These are phyloP conservation scores for Filobasidium floriforme DNA, from an alignment of 768 basidiomycete species.

Conservation along the genomic window DNA sequence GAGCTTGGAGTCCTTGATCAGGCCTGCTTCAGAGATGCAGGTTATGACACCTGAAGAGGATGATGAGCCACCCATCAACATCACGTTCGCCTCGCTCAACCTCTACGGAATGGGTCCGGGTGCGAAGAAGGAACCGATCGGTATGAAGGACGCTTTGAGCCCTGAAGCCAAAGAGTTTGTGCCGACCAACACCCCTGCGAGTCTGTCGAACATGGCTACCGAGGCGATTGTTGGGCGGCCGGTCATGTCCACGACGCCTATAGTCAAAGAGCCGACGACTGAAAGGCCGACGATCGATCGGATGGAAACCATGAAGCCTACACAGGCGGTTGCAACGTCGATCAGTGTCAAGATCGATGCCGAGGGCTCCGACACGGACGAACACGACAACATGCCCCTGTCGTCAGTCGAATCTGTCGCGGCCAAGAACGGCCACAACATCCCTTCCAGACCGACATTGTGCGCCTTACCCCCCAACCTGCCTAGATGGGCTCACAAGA, in stretches of 20 bases:
- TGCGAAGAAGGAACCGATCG: neutral
- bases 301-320: neutral
- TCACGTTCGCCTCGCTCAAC: constrained; percentile 5
- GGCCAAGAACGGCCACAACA: neutral
- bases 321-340: neutral
- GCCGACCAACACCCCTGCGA: neutral
- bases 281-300: neutral
- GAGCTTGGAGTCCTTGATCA: neutral
- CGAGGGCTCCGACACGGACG: neutral
- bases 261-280: neutral
- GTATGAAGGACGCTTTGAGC: neutral
- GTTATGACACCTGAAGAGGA: constrained; percentile 2
- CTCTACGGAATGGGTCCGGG: neutral
- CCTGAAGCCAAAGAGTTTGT: constrained; percentile 2
- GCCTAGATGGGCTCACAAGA: neutral
- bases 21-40: neutral
- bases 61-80: constrained; percentile 2
- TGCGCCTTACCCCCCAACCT: constrained; percentile 14
- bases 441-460: constrained; percentile 8
- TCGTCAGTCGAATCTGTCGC: constrained; percentile 5
- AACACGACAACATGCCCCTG: neutral
- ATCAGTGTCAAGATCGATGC: neutral
- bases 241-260: neutral
- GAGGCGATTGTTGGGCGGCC: neutral
- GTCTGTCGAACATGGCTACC: neutral